Percentiles rank a stretch among this genome's conserved stretches.
phyloP scores from a whole-genome alignment of 768 basidiomycete species.

The Agaricus blazei region DNA sequence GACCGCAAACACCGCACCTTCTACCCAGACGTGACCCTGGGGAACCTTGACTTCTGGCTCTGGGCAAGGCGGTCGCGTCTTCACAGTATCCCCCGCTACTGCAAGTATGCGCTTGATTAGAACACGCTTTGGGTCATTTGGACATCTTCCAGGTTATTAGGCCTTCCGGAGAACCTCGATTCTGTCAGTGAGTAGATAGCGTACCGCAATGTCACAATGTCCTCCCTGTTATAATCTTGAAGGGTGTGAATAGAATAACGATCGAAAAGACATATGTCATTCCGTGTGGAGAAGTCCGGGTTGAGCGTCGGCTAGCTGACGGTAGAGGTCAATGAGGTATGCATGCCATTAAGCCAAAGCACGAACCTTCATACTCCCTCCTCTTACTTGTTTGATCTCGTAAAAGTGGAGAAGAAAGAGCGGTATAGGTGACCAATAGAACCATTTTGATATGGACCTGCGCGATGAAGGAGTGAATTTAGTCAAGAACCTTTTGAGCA shows the following conservation, averaged over 20 bases:
- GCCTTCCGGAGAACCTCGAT: not conserved
- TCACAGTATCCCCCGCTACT: constrained; percentile 55
- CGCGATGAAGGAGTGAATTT: not conserved
- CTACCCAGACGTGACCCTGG: constrained; percentile 66
- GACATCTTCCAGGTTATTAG: constrained; percentile 41
- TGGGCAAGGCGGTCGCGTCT: constrained; percentile 67
- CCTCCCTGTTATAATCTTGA: constrained; percentile 43
- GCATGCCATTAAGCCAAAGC: not conserved
- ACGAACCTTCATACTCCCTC: constrained; percentile 72
- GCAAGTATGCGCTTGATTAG: constrained; percentile 67
- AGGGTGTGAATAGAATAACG: constrained; percentile 34
- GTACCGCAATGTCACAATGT: constrained; percentile 62
- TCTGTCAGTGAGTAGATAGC: constrained; percentile 9
- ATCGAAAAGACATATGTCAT: constrained; percentile 63
- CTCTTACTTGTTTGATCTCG: constrained; percentile 49
- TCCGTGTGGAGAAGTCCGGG: constrained; percentile 58
- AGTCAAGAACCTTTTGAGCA: not conserved
- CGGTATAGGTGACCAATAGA: constrained; percentile 58
- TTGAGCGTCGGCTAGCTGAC: constrained; percentile 62
- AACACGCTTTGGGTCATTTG: constrained; percentile 43
- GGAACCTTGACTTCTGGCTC: constrained; percentile 50
- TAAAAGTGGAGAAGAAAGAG: constrained; percentile 46
- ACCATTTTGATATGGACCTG: constrained; percentile 16
- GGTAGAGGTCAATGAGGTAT: not conserved
- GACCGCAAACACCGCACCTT: constrained; percentile 38